These are phyloP conservation scores for Sugiyamaella smithiae DNA, from an alignment of 805 yeast species.

Conservation along the genomic window DNA sequence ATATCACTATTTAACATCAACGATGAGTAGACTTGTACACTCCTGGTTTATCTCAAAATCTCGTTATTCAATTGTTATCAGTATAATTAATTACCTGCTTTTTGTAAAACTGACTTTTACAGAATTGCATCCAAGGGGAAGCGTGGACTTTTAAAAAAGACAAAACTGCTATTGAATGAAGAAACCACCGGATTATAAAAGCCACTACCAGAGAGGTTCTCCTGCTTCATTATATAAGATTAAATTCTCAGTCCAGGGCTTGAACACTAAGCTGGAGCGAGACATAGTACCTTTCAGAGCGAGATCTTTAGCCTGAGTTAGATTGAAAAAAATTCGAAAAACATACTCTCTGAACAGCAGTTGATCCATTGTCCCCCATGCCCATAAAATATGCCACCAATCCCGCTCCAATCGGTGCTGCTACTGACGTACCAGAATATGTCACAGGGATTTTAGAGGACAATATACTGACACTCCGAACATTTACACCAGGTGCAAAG, in stretches of 20 bases:
- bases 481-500: slow-evolving; percentile 83
- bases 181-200: too few species aligned
- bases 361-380: slow-evolving; percentile 25
- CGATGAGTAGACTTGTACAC: too few species aligned
- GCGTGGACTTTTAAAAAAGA: too few species aligned
- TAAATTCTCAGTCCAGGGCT: slow-evolving; percentile 28
- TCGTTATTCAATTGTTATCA: too few species aligned
- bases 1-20: too few species aligned
- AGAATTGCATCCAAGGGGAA: too few species aligned
- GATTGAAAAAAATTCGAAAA: background rate
- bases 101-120: too few species aligned
- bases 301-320: slow-evolving; percentile 13
- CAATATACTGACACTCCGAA: slow-evolving; percentile 48
- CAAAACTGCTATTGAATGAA: too few species aligned
- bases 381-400: slow-evolving; percentile 70
- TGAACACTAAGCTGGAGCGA: slow-evolving; percentile 22
- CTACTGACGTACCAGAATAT: slow-evolving; percentile 83
- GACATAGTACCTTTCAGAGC: slow-evolving; percentile 17
- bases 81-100: too few species aligned
- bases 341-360: slow-evolving; percentile 23
- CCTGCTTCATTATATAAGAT: slow-evolving; percentile 29
- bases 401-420: slow-evolving; percentile 93
- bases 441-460: slow-evolving; percentile 14
- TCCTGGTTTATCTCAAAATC: too few species aligned
- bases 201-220: slow-evolving; percentile 30